phyloP scores from a whole-genome alignment of 345 rosid species.

The Aethionema arabicum region DNA sequence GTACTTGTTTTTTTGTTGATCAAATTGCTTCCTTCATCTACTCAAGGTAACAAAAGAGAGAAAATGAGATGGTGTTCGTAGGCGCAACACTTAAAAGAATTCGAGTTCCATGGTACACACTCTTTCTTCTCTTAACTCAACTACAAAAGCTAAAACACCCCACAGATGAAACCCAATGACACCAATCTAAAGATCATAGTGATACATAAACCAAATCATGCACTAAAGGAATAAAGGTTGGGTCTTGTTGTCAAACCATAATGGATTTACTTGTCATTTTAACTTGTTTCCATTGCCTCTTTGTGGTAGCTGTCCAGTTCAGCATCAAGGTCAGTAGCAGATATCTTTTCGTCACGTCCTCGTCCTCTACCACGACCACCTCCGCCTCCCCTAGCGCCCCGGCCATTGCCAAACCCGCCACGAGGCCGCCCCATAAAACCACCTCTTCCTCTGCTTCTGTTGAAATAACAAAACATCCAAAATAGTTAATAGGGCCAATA shows the following conservation, averaged over 20 bases:
- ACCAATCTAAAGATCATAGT: conserved; percentile 32
- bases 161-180: conserved; percentile 14
- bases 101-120: conserved; percentile 20
- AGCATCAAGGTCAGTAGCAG: conserved; percentile 65
- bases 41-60: conserved; percentile 9
- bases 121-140: conserved; percentile 15
- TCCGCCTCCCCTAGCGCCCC: conserved; percentile 41
- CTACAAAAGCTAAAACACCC: conserved; percentile 15
- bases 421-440: conserved; percentile 43
- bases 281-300: conserved; percentile 49
- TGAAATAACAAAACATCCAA: neutral
- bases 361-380: conserved; percentile 43
- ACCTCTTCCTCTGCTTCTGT: conserved; percentile 46
- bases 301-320: conserved; percentile 59
- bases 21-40: neutral
- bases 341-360: conserved; percentile 39
- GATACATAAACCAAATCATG: conserved; percentile 30
- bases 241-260: neutral
- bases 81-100: conserved; percentile 9
- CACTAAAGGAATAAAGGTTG: conserved; percentile 23
- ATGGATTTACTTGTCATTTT: conserved; percentile 6
- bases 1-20: too few species aligned
- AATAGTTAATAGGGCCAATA: conserved; percentile 1
- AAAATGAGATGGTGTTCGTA: conserved; percentile 6
- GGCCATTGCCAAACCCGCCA: conserved; percentile 41